Base-by-base conservation (phyloP, 1,284 basidiomycete species). In the Naganishia sp. region DNA sequence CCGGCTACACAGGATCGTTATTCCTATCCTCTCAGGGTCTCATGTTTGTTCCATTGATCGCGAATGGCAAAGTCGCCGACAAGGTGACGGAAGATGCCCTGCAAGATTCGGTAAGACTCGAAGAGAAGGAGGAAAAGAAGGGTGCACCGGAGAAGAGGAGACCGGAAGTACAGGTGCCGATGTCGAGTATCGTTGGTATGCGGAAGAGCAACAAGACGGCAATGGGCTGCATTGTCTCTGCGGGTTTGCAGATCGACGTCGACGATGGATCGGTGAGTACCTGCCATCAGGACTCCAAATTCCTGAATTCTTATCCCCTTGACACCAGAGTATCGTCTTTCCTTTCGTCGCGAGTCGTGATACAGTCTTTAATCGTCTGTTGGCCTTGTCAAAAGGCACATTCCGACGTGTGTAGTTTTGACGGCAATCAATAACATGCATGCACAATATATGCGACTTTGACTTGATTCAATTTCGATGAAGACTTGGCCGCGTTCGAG, bases 341-440 rank as follows among this genome's bases (percentile, higher is more conserved):
- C 28, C 59, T 3, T 49, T 61, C 28, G 59, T 61, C 6, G 59
- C 36, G 6, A 61, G 50, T 28, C 48, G 46, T 39, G 46, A 61
- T 42, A 23, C 68, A 82, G 81, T 70, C 65, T 83, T 65, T 75
- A 82, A 70, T 81, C 82, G 6, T 77, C 81, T 67, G 77, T 72
- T 64, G 21, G 59, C 59, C 28, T 52, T 61, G n/a, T 61, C 59
- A 2, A 49, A 52, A 31, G 59, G 59, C 15, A 61, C 59, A n/a
- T 61, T 61, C 42, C 48, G 59, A 44, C 59, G 59, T 28, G 25
- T 61, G 11, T 61, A 16, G n/a, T 9, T 5, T 1, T 39, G 36
- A 39, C 36, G 36, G 13, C 36, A 7, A 39, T 9, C 7, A 9
- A 39, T 39, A 7, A 39, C 36, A 39, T 39, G 36, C 36, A 10